Conservation (phyloP, 148 eudicot genomes). For the Polygonum maritimum region DNA sequence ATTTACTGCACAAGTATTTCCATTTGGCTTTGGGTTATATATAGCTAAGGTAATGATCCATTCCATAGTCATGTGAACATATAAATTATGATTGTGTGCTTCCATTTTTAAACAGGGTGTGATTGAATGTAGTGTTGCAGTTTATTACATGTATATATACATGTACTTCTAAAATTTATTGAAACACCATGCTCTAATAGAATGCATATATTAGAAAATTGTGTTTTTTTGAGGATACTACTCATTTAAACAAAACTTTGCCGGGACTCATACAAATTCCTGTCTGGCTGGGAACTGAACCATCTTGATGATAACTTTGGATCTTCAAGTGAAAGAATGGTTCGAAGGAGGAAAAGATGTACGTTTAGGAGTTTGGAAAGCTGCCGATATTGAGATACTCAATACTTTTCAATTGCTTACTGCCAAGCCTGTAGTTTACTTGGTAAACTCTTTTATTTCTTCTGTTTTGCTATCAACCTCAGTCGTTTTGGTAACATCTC, state of each 20-base stretch:
- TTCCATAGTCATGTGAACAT: no score
- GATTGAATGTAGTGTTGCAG: no score
- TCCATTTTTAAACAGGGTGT: no score
- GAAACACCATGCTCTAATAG: neutral
- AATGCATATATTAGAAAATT: neutral
- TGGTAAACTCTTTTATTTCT: conserved; percentile 31
- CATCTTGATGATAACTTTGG: neutral
- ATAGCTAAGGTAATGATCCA: no score
- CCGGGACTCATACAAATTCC: neutral
- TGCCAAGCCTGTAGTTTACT: conserved; percentile 93
- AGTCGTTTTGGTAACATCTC: neutral
- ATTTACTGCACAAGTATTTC: conserved; percentile 69
- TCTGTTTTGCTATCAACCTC: neutral
- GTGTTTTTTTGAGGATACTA: neutral
- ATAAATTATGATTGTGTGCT: no score
- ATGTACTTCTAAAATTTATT: neutral
- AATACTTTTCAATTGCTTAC: conserved; percentile 92
- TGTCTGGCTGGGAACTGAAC: neutral
- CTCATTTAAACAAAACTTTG: neutral
- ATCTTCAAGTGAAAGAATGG: conserved; percentile 62
- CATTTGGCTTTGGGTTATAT: neutral
- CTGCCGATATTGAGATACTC: conserved; percentile 83
- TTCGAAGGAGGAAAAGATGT: conserved; percentile 84
- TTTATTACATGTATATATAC: neutral
- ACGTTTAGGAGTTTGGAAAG: conserved; percentile 92